Evolutionary conservation across 1,284 basidiomycete species (phyloP), one percentile per base, ranked within the genome.

Genomic region (Puccinia novopanici): DNA sequence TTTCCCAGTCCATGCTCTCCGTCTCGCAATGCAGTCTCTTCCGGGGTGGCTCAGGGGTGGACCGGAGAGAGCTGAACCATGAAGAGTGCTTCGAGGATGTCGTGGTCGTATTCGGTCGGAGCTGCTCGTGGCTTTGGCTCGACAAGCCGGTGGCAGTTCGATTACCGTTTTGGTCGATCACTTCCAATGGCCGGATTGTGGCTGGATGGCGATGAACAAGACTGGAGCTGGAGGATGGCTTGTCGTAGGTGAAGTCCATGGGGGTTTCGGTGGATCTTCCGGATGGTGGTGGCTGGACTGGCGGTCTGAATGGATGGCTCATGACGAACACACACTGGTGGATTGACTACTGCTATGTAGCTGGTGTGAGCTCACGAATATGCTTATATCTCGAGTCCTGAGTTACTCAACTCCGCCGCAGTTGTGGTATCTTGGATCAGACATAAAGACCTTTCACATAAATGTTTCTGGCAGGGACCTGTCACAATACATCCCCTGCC

Each of bases 171-270:
- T 42, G 59, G 34, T 65, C 61, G 74, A 76, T 50, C 0, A 76
- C 45, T 24, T 65, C 52, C 42, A 65, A 15, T 2, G 74, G 74
- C n/a, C 63, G 59, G 74, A 76, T 76, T 12, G 37, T 22, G 40
- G 74, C 3, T 19, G 27, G 52, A 12, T 13, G n/a, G n/a, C n/a
- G n/a, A n/a, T n/a, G n/a, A n/a, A n/a, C n/a, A n/a, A n/a, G n/a
- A n/a, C n/a, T n/a, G n/a, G n/a, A n/a, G n/a, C n/a, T 76, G 24
- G 74, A 27, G 4, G 68, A 50, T 13, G 74, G 45, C 12, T 42
- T 76, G 42, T 76, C 74, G 57, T 76, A 76, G 63, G 59, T 52
- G 74, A 76, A 76, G 57, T 76, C 74, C 74, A 76, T 76, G 42
- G 74, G 74, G 1, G 40, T 52, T 45, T 76, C 74, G 30, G 55